phyloP scores from a whole-genome alignment of 176 grass and related monocot species.

The maize (Zea mays) region Zm-B73-REFERENCE-NAM-5.0 NC_050097.1:43529501-43530000 shows the following conservation, averaged over 20 bases:
- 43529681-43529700: neutral
- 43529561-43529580: neutral
- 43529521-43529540: too few relatives aligned
- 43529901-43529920: neutral
- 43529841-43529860: slow-evolving; percentile 4
- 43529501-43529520: too few relatives aligned
- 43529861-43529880: neutral
- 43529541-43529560: too few relatives aligned
- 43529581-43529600: neutral
- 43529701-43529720: neutral
- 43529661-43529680: neutral
- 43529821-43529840: slow-evolving; percentile 3
- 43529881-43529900: slow-evolving; percentile 3
- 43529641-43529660: neutral
- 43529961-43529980: neutral
- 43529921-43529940: slow-evolving; percentile 7
- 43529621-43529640: neutral
- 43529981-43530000: neutral
- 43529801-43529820: neutral
- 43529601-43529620: neutral
- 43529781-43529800: neutral
- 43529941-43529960: slow-evolving; percentile 6
- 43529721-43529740: too few relatives aligned
- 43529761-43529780: neutral
- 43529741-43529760: neutral